phyloP scores from a whole-genome alignment of 139 green algal species.

The Edaphochlamys debaryana region DNA sequence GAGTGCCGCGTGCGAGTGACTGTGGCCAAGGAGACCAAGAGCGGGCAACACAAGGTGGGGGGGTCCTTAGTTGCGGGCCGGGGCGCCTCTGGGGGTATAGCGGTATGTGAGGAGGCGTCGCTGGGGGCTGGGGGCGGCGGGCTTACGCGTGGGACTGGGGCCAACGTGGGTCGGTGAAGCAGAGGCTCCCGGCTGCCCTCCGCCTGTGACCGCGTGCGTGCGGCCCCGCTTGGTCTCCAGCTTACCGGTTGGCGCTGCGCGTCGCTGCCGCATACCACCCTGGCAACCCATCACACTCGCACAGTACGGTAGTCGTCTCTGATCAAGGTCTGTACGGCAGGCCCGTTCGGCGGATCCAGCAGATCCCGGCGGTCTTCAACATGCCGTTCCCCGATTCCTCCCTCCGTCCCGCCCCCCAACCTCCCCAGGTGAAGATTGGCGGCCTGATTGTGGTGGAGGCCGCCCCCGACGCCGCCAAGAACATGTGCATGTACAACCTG shows the following conservation, averaged over 20 bases:
- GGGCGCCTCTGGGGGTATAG: too few relatives aligned
- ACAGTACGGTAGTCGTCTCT: not conserved
- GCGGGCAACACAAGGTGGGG: not conserved
- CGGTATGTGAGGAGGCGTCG: not conserved
- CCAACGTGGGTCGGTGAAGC: too few relatives aligned
- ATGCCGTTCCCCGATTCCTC: too few relatives aligned
- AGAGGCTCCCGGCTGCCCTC: too few relatives aligned
- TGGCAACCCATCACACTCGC: too few relatives aligned
- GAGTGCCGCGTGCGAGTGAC: not conserved
- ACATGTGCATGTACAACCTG: not conserved
- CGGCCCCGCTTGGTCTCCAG: too few relatives aligned
- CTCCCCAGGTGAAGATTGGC: conserved; percentile 13
- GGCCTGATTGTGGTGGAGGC: conserved; percentile 6
- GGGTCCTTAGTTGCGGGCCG: not conserved
- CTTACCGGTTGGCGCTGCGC: too few relatives aligned
- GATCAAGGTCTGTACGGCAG: too few relatives aligned
- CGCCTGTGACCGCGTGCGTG: too few relatives aligned
- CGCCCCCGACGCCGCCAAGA: not conserved
- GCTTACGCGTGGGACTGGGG: not conserved
- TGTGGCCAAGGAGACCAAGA: not conserved
- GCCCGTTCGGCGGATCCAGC: too few relatives aligned
- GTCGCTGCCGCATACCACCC: not conserved
- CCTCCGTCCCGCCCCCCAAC: too few relatives aligned
- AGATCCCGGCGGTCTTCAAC: too few relatives aligned
- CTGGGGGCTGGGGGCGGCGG: not conserved